A percentile compares a stretch with the other conserved stretches of the same genome.
Evolutionary conservation across 2,329 filamentous ascomycete genomes (phyloP).

Genomic region (Monosporascus cannonballus): DNA sequence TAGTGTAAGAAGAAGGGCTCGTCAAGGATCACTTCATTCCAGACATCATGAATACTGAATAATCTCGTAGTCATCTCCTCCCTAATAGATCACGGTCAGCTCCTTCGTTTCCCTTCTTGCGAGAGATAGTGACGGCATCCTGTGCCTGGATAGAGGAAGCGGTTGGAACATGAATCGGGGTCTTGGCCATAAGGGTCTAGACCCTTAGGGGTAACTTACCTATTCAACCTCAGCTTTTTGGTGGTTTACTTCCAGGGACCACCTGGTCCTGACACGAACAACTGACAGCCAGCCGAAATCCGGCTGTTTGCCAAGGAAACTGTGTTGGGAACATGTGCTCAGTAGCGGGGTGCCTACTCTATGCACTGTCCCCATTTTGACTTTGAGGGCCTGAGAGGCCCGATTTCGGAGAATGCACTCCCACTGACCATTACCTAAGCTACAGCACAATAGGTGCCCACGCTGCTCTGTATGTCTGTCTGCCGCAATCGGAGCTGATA

Average conservation of each 20-base stretch:
- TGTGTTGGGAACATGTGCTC: neutral
- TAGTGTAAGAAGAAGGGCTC: neutral
- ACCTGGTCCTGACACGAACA: neutral
- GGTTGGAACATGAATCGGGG: neutral
- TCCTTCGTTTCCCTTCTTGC: neutral
- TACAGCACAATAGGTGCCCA: too few relatives aligned
- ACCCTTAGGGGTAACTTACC: neutral
- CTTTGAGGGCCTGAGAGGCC: too few relatives aligned
- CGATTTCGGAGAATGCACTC: too few relatives aligned
- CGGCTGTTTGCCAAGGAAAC: neutral
- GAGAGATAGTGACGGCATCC: neutral
- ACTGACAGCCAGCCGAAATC: neutral
- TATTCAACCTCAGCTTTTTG: neutral
- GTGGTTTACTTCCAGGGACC: too few relatives aligned
- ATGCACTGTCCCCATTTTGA: too few relatives aligned
- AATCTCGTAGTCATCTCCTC: neutral
- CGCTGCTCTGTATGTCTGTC: too few relatives aligned
- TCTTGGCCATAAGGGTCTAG: neutral
- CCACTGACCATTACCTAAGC: too few relatives aligned
- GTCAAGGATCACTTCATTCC: neutral
- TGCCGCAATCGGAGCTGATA: slow-evolving; percentile 23
- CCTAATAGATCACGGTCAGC: neutral
- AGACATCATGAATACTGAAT: too few relatives aligned
- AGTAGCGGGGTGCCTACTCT: neutral
- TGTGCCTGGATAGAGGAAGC: neutral